These are phyloP conservation scores for Biscogniauxia sp. DNA, from an alignment of 2,329 filamentous ascomycete species.

Conservation along the genomic window DNA sequence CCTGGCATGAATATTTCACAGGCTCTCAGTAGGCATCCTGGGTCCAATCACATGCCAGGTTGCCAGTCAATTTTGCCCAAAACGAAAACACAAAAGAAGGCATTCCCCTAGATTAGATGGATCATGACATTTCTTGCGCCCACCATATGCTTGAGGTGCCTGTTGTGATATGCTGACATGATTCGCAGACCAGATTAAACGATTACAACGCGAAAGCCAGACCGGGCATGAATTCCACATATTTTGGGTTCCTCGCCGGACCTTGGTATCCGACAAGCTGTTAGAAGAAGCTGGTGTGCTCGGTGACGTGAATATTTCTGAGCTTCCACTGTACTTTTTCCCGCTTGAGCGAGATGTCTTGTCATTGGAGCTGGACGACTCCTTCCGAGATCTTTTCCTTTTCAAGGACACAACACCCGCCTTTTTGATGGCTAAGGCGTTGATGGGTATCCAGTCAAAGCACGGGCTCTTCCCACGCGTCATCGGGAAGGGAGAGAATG, in stretches of 20 bases:
- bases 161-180: constrained; percentile 60
- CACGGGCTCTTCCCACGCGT: constrained; percentile 94
- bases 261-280: constrained; percentile 84
- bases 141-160: constrained; percentile 39
- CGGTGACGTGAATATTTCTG: constrained; percentile 85
- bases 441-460: constrained; percentile 91
- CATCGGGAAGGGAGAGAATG: constrained; percentile 93
- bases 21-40: constrained; percentile 17
- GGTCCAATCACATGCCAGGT: constrained; percentile 42
- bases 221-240: constrained; percentile 95
- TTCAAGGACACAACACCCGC: constrained; percentile 89
- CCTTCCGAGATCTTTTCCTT: constrained; percentile 84
- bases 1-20: constrained; percentile 1
- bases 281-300: constrained; percentile 91
- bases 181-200: constrained; percentile 79
- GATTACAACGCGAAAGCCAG: constrained; percentile 81
- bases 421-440: constrained; percentile 81
- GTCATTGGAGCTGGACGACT: constrained; percentile 84
- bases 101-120: constrained; percentile 25
- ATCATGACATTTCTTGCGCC: constrained; percentile 39
- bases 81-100: constrained; percentile 35
- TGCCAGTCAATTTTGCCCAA: constrained; percentile 55
- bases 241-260: constrained; percentile 92
- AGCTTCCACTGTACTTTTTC: constrained; percentile 86
- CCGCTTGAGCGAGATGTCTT: constrained; percentile 88